Evolutionary conservation across 2,329 filamentous ascomycete species (phyloP), one percentile per base, ranked within the genome.

Genomic region (Fusarium stilboides): DNA sequence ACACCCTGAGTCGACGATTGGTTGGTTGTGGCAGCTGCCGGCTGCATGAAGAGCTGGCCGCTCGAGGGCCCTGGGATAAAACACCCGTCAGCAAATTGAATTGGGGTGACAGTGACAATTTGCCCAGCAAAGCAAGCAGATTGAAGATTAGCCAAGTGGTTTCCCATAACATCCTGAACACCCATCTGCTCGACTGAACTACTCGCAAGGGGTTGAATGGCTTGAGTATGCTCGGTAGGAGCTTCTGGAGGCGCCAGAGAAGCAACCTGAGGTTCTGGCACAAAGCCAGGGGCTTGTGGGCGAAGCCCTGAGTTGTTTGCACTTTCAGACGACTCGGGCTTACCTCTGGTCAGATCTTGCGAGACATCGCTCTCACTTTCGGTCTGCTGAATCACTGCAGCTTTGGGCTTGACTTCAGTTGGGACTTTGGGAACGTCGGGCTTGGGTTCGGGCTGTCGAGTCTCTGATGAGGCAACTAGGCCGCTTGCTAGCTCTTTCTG

Each of bases 281-380:
- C 44, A 28, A 74, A 71, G 7, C 52, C 57, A 20, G 62, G 57
- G 28, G 69, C 72, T 33, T 74, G 50, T 9, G 72, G 70, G n/a
- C 62, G 59, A 62, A 74, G 66, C 10, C 15, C 34, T 37, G 34
- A 33, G 24, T 24, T 36, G 20, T 36, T 39, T 15, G 50, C 50
- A 26, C 17, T 17, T 33, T 51, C 33, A 19, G 37, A 34, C 17
- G 34, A 9, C 37, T 61, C 49, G 14, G 17, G 43, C 50, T 74
- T 65, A 62, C 69, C 56, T 67, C 40, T 34, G 44, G 34, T 42
- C 31, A 59, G 44, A 24, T 52, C 22, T 8, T 40, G 55, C 10
- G 24, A 40, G 5, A 37, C n/a, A 42, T 31, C 24, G 20, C 14
- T 14, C 15, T 55, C 20, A 14, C 15, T 12, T 45, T 17, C 26